Evolutionary conservation across 2,329 filamentous ascomycete species (phyloP).

Genomic region (Fusarium caatingaense): DNA sequence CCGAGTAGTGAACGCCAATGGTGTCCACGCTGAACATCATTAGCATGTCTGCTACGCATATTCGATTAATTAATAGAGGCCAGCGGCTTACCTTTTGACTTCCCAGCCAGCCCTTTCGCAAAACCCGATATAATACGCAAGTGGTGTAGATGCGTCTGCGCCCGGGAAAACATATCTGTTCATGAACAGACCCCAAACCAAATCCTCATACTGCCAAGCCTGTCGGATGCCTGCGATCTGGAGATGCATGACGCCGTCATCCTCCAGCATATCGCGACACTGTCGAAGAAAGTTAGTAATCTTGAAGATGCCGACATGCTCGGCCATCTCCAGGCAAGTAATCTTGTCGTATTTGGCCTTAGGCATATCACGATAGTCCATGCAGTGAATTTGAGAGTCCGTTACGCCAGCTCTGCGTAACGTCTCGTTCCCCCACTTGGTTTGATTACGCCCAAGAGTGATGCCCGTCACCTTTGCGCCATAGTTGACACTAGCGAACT

Average conservation of each 20-base stretch:
- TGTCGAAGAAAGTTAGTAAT: conserved; percentile 82
- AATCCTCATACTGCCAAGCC: conserved; percentile 94
- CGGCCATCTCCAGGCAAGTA: conserved; percentile 95
- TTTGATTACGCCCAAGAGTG: conserved; percentile 93
- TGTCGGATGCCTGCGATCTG: conserved; percentile 93
- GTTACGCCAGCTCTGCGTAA: conserved; percentile 81
- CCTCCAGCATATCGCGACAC: conserved; percentile 92
- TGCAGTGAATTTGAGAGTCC: conserved; percentile 89
- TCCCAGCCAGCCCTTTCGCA: conserved; percentile 76
- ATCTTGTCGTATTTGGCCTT: conserved; percentile 89
- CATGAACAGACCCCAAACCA: conserved; percentile 97
- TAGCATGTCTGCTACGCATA: background rate
- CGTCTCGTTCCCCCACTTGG: conserved; percentile 90
- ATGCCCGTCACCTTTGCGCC: conserved; percentile 85
- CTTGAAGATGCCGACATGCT: conserved; percentile 93
- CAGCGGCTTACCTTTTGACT: conserved; percentile 69
- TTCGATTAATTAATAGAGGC: background rate
- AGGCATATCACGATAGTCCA: conserved; percentile 94
- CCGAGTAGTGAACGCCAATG: conserved; percentile 6
- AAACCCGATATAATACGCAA: conserved; percentile 83
- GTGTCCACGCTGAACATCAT: conserved; percentile 2
- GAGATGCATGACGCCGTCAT: conserved; percentile 92
- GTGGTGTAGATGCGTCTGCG: conserved; percentile 89
- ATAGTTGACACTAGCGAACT: conserved; percentile 90
- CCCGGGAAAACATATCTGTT: conserved; percentile 99